Conservation (phyloP, 2,329 filamentous ascomycete genomes). For the Diaporthe humulicola region DNA sequence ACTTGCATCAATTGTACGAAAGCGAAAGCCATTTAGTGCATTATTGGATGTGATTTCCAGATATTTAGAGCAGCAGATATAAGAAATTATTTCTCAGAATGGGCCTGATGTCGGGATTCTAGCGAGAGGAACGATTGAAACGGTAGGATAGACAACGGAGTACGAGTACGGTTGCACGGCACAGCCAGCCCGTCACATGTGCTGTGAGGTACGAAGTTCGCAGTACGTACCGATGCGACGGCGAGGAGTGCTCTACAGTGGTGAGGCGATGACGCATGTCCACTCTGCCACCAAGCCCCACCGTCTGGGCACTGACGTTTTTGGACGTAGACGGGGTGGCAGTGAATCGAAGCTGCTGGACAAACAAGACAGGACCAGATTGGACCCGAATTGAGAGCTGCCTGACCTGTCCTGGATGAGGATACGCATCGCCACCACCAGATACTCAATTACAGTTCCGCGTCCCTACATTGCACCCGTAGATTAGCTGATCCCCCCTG, state of each 20-base stretch:
- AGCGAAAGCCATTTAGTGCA: not conserved
- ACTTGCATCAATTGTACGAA: not conserved
- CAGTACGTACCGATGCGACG: conserved; percentile 6
- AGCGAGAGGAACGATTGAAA: not conserved
- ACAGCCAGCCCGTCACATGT: conserved; percentile 20
- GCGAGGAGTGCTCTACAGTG: not conserved
- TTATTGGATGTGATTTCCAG: not conserved
- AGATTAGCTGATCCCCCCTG: not conserved
- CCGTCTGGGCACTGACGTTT: conserved; percentile 30
- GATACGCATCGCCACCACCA: not conserved
- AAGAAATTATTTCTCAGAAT: not conserved
- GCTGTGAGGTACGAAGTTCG: not conserved
- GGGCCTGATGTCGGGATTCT: not conserved
- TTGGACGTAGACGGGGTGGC: conserved; percentile 14
- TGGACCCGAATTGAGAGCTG: conserved; percentile 10
- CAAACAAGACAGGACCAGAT: conserved; percentile 15
- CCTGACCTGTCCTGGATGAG: conserved; percentile 23
- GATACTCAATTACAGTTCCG: not conserved
- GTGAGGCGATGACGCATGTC: conserved; percentile 14
- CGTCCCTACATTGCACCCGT: not conserved
- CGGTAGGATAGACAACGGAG: not conserved
- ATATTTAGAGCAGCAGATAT: not conserved
- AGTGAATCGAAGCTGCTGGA: conserved; percentile 30
- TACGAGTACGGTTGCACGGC: conserved; percentile 24
- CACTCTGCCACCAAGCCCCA: conserved; percentile 13